A percentile compares a stretch with the other conserved stretches of the same genome.
These are phyloP conservation scores for Mortierella claussenii DNA, from an alignment of 192 early-diverging fungal species.

Conservation along the genomic window DNA sequence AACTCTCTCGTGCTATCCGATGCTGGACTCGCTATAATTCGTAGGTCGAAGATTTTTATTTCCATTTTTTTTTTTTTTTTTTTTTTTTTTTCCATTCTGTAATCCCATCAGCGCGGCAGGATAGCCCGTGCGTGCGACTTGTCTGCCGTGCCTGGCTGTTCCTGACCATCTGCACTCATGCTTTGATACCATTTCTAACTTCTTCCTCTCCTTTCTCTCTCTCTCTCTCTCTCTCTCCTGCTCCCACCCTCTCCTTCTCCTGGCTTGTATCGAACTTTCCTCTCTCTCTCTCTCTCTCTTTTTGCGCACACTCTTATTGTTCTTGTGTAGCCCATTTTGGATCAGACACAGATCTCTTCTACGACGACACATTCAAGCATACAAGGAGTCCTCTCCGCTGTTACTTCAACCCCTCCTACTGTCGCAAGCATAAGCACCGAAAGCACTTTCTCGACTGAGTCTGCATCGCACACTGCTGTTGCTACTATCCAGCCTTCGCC, in stretches of 20 bases:
- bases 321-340: not conserved
- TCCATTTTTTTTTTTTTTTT: not conserved
- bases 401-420: too few species aligned
- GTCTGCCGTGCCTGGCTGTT: too few species aligned
- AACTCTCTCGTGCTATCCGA: conserved; percentile 2
- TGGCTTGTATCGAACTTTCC: conserved; percentile 12
- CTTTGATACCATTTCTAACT: too few species aligned
- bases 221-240: conserved; percentile 1
- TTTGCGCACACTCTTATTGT: not conserved
- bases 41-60: too few species aligned
- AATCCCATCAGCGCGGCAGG: too few species aligned
- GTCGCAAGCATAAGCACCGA: not conserved
- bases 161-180: too few species aligned
- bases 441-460: not conserved
- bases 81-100: too few species aligned
- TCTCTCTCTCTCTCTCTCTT: conserved; percentile 5
- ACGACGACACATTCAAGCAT: conserved; percentile 5
- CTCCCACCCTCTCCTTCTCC: not conserved
- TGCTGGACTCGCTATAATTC: conserved; percentile 13
- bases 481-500: not conserved
- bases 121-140: too few species aligned
- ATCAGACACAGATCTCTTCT: not conserved
- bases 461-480: not conserved
- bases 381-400: conserved; percentile 15
- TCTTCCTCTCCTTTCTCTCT: not conserved